phyloP scores from a whole-genome alignment of 2,329 filamentous ascomycete species.

The Talaromyces amestolkiae region DNA sequence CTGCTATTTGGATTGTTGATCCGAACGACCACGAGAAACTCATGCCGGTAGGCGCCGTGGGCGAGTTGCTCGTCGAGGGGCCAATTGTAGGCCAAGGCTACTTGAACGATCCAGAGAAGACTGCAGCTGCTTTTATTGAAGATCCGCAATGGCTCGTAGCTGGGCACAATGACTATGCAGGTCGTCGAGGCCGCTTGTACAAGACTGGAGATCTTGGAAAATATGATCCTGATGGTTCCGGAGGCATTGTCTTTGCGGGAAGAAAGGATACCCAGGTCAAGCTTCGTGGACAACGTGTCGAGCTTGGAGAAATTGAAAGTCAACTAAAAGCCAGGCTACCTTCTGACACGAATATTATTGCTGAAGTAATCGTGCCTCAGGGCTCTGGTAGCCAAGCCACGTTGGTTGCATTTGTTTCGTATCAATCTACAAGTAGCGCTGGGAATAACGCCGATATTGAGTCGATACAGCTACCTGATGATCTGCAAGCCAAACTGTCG shows the following conservation, averaged over 20 bases:
- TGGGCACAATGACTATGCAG: background rate
- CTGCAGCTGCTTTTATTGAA: slow-evolving; percentile 24
- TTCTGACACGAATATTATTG: slow-evolving; percentile 32
- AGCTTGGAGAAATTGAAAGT: slow-evolving; percentile 49
- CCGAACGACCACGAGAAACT: slow-evolving; percentile 23
- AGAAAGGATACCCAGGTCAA: slow-evolving; percentile 62
- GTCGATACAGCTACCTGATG: background rate
- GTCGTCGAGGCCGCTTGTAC: slow-evolving; percentile 21
- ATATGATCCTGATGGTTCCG: slow-evolving; percentile 26
- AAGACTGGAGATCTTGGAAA: slow-evolving; percentile 29
- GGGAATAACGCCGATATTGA: background rate
- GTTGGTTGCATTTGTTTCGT: slow-evolving; percentile 33
- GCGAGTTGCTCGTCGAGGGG: slow-evolving; percentile 43
- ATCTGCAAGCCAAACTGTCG: slow-evolving; percentile 22
- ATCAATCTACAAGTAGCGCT: slow-evolving; percentile 22
- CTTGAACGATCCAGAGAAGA: slow-evolving; percentile 30
- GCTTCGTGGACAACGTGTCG: slow-evolving; percentile 60
- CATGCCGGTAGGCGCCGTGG: slow-evolving; percentile 37
- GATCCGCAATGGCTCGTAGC: slow-evolving; percentile 24
- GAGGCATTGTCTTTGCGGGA: slow-evolving; percentile 24
- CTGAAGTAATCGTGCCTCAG: slow-evolving; percentile 41
- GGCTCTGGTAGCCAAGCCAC: slow-evolving; percentile 29
- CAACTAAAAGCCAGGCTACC: slow-evolving; percentile 24
- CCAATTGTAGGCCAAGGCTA: slow-evolving; percentile 44
- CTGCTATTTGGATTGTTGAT: slow-evolving; percentile 27